Percentiles rank a stretch among this genome's conserved stretches.
phyloP scores from a whole-genome alignment of 208 protist genomes.

The Phytomonas francai region DNA sequence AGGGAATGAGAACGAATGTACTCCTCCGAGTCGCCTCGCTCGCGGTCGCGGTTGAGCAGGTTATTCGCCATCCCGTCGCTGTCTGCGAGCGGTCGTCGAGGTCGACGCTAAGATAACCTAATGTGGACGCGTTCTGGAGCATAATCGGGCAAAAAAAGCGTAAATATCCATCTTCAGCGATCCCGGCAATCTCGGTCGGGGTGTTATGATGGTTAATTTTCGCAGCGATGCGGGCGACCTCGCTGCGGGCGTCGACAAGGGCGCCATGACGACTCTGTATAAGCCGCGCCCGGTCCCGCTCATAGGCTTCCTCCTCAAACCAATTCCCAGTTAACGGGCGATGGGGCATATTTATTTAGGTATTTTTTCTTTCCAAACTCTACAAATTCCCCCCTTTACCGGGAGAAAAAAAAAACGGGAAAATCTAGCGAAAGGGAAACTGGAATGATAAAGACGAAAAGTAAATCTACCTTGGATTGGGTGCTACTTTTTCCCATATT shows the following conservation, averaged over 20 bases:
- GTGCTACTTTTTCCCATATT: too few species aligned
- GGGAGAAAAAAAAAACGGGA: constrained; percentile 11
- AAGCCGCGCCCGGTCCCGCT: constrained; percentile 57
- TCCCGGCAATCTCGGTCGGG: constrained; percentile 34
- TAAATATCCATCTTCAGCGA: constrained; percentile 55
- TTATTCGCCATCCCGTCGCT: constrained; percentile 60
- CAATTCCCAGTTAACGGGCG: constrained; percentile 73
- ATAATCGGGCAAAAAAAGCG: constrained; percentile 73
- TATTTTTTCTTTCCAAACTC: constrained; percentile 1
- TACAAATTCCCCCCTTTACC: not conserved
- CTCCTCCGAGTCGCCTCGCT: constrained; percentile 56
- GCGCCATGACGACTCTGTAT: constrained; percentile 58
- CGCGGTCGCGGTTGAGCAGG: constrained; percentile 30
- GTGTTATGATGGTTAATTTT: constrained; percentile 83
- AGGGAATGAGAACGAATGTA: constrained; percentile 61
- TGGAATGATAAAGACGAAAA: too few species aligned
- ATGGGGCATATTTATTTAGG: constrained; percentile 40
- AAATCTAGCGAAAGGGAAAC: too few species aligned
- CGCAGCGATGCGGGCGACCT: constrained; percentile 51
- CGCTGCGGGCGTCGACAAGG: constrained; percentile 40
- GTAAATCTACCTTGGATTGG: too few species aligned
- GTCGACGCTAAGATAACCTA: constrained; percentile 76
- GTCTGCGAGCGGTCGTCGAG: constrained; percentile 55
- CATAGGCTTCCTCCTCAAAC: constrained; percentile 81
- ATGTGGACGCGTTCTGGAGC: constrained; percentile 74